Base-by-base conservation (phyloP, 2,329 filamentous ascomycete genomes). In the Myriosclerotinia duriaeana region DNA sequence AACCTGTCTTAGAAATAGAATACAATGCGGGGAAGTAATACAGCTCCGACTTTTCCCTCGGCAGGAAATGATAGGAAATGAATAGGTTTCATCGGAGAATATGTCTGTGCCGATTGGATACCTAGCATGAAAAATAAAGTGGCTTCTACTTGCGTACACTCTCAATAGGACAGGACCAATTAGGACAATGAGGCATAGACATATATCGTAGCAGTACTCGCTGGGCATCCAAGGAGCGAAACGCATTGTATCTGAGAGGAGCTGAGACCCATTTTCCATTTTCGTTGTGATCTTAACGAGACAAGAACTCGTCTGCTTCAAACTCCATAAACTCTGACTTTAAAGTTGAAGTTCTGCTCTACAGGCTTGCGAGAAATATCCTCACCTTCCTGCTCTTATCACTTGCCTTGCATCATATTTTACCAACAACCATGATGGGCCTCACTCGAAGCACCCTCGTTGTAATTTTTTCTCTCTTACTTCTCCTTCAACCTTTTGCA, bases 401-500 rank as follows among this genome's bases (percentile, higher is more conserved):
- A 50, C 15, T 22, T 36, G 34, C n/a, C 15, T 50, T 20, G n/a
- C n/a, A 36, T 61, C 44, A 61, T 20, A 50, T 20, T 26, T 40
- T 4, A 50, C 26, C 2, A n/a, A 26, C 44, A 60, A 38, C 9
- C 58, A 61, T 61, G 58, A 61, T 50, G 58, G 58, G 58, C 44
- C 58, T 61, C 44, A 61, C n/a, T 36, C 46, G 44, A 52, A 61
- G 58, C 46, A 61, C 58, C n/a, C 58, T 61, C 9, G 34, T 38
- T 61, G 34, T 26, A 5, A 14, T 61, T 1, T 26, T 61, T 38
- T 50, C 58, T 30, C 34, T 61, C 22, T 50, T 38, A 0, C 34
- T 50, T 38, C 14, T 61, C 3, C 46, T 50, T 9, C 58, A 61
- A 11, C 34, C 58, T 38, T 15, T 61, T 40, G 58, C 46, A 17